Evolutionary conservation across 345 rosid species (phyloP), one percentile per base, ranked within the genome.

Genomic region (Eucalyptus curtisii): DNA sequence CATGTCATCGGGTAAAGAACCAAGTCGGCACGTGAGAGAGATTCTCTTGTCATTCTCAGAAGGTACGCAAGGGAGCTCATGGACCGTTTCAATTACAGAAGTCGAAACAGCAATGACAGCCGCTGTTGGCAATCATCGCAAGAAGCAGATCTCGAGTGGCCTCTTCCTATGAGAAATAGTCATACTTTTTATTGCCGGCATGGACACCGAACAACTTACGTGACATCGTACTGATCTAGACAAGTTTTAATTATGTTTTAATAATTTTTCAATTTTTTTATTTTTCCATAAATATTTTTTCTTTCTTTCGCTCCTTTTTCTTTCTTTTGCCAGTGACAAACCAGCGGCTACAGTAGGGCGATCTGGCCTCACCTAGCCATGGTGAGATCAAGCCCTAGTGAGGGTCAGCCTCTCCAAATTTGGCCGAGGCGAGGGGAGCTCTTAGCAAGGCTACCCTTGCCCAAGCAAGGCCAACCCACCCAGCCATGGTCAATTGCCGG

Each of bases 291-390:
- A 49, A 49, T 50, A 7, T 19, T 52, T 50, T 52, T 52, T 52
- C 24, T 52, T 52, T 52, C 55, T 52, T 17, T 52, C 4, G 1
- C 22, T 17, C 22, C 0, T 17, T 50, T 52, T 52, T 52, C 10
- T 20, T 52, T 52, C 24, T 52, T 19, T 52, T 52, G 10, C 25
- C 0, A 1, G 0, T 19, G 24, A 52, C 25, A 20, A 0, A 52
- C 10, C 25, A 52, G 1, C 0, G 0, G 2, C 57, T 52, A 20
- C 0, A 8, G 0, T 52, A 52, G 0, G 5, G 25, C 0, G 10
- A 52, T 1, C 0, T 52, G 0, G 10, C 2, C 25, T 3, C 25
- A 0, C 57, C 0, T 20, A 0, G 5, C 57, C 5, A 52, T 52
- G 25, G 25, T 52, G 57, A 52, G 25, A 10, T 52, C 57, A 20